Percentiles rank a stretch among this genome's conserved stretches.
phyloP scores from a whole-genome alignment of 177 flowering plant genomes.

The Tripterygium wilfordii region DNA sequence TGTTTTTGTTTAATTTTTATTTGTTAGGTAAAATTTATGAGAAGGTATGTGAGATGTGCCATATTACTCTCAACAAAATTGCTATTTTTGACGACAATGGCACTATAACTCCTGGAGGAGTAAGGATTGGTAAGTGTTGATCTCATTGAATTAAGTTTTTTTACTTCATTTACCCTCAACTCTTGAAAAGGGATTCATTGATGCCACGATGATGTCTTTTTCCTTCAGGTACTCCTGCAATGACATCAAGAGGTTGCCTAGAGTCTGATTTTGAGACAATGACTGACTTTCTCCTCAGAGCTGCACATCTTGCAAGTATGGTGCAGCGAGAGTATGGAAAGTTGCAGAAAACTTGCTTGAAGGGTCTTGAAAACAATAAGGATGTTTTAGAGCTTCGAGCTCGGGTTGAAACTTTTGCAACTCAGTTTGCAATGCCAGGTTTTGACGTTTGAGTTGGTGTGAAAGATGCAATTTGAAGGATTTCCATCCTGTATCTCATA shows the following conservation, averaged over 20 bases:
- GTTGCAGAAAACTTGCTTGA: slow-evolving; percentile 35
- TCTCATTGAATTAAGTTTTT: neutral
- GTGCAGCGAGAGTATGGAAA: slow-evolving; percentile 62
- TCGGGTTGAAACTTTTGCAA: slow-evolving; percentile 53
- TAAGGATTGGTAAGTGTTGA: slow-evolving; percentile 63
- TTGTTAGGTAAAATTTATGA: slow-evolving; percentile 60
- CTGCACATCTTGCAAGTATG: slow-evolving; percentile 44
- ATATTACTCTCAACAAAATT: slow-evolving; percentile 69
- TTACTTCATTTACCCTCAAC: too few species aligned
- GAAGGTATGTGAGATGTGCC: slow-evolving; percentile 82
- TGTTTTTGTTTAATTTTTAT: slow-evolving; percentile 2
- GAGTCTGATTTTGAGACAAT: slow-evolving; percentile 84
- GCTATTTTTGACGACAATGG: slow-evolving; percentile 81
- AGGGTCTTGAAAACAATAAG: neutral
- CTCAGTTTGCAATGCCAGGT: slow-evolving; percentile 73
- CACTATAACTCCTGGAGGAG: slow-evolving; percentile 74
- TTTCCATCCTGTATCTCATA: neutral
- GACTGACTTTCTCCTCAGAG: slow-evolving; percentile 74
- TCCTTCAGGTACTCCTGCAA: slow-evolving; percentile 77
- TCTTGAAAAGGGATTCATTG: too few species aligned
- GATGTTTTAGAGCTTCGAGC: slow-evolving; percentile 6
- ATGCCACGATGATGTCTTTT: neutral
- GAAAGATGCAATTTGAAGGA: too few species aligned
- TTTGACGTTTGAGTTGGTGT: slow-evolving; percentile 35
- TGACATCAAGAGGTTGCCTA: slow-evolving; percentile 89